Base-by-base conservation (phyloP, 2,329 filamentous ascomycete species). In the Hypoxylon sp. region DNA sequence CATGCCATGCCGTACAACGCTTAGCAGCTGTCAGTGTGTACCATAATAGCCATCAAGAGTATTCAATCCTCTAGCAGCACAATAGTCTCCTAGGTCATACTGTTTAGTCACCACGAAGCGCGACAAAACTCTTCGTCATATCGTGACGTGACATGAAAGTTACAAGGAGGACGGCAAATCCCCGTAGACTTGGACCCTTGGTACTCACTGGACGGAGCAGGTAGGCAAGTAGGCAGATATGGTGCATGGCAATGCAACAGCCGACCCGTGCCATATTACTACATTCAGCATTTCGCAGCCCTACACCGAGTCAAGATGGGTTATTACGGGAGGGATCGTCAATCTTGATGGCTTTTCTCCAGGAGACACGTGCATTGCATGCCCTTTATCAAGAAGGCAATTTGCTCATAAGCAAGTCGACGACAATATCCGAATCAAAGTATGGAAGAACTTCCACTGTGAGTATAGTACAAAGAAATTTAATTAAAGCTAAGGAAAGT, bases 251-350 rank as follows among this genome's bases (percentile, higher is more conserved):
- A 12, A 64, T 65, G 65, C 53, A 65, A 64, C 65, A 7, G 55
- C 61, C 51, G 29, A 30, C 59, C 62, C 52, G 56, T 68, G 63
- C 59, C 43, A 37, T 50, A 57, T 66, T 68, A 61, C 62, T 61
- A 61, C 32, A 68, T 68, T 25, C 55, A 47, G 66, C 48, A 63
- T 58, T 58, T 57, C 16, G 34, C 59, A 63, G 62, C 59, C 62
- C 47, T 63, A 61, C 39, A 47, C 53, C 62, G 60, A 63, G 23
- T 50, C 23, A 16, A 53, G n/a, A 19, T 32, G 27, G 25, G 16
- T 52, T 37, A 37, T 51, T 30, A 16, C 45, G 14, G 5, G 16
- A 16, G 37, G 16, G 12, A 37, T 37, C 7, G 37, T 19, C 37
- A 19, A 16, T 41, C 37, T 41, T 19, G 12, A 16, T 37, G 8